A percentile compares a stretch with the other conserved stretches of the same genome.
Conservation (phyloP, 345 rosid species). For the Eucalyptus fibrosa region DNA sequence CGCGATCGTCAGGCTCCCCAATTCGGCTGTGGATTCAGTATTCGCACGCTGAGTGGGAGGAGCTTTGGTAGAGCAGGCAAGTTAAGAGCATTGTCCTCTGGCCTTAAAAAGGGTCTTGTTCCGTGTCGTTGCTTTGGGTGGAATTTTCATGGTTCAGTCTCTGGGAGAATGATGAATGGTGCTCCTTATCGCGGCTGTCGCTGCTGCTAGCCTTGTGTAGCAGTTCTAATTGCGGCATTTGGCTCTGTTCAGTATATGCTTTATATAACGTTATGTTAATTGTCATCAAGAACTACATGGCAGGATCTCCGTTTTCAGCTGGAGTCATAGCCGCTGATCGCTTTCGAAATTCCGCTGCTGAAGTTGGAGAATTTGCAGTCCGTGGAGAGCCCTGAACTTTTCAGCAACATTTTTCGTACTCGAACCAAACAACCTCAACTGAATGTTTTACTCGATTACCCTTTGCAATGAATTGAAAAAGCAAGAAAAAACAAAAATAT, state of each 20-base stretch:
- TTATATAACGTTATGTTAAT: not conserved
- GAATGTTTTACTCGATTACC: not conserved
- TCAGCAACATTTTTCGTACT: not conserved
- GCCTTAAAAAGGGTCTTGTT: not conserved
- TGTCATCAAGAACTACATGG: conserved; percentile 19
- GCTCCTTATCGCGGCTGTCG: not conserved
- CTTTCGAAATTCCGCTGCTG: conserved; percentile 15
- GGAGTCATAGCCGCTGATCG: conserved; percentile 49
- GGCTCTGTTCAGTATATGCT: not conserved
- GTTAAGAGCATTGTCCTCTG: not conserved
- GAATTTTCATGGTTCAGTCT: not conserved
- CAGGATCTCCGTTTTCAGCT: conserved; percentile 66
- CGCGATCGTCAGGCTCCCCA: not conserved
- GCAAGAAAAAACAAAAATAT: too few relatives aligned
- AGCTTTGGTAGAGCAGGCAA: not conserved
- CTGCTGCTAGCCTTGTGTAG: not conserved
- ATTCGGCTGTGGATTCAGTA: not conserved
- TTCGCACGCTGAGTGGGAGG: not conserved
- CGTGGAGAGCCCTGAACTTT: conserved; percentile 15
- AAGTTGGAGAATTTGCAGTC: conserved; percentile 6
- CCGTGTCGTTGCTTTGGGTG: not conserved
- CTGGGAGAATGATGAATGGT: not conserved
- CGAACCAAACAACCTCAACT: not conserved
- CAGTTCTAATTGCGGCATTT: not conserved
- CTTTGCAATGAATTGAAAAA: not conserved